Base-by-base conservation (phyloP, 306 rosid species). In the Luffa acutangula region DNA sequence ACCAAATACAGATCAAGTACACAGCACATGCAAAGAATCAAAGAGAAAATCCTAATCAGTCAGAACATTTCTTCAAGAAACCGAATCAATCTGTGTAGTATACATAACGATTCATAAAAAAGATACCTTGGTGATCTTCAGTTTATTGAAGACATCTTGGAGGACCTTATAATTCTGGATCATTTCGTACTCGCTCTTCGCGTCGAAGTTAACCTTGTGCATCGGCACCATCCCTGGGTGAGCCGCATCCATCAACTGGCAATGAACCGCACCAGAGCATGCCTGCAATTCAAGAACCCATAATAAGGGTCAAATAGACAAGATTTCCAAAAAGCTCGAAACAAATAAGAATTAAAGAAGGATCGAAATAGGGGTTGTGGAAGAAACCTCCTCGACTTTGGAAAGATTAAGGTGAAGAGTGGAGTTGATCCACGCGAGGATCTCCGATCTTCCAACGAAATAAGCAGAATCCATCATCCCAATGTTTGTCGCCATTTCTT, bases 81-180 rank as follows among this genome's bases (percentile, higher is more conserved):
- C 5, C 33, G 43, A 15, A 48, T 52, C 21, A 33, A 46, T 31
- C 58, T 48, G 17, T 9, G 18, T n/a, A 69, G 53, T 6, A 63
- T 0, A 3, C 37, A 65, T 7, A 65, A 36, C 0, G 31, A 25
- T 25, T 25, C 1, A 25, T 9, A 21, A 49, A 6, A 13, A 14
- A 37, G 5, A 72, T 70, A 95, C 99, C 97, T 93, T 93, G 25
- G 97, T 93, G 82, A 95, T 90, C 75, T 95, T 95, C 78, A 91
- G 95, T 89, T 95, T 95, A 82, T 89, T 95, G 78, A 96, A 93
- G 4, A 93, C 97, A 57, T 96, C 98, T 81, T 96, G 97, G 81
- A 96, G 99, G 10, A 96, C 96, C 92, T 96, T 96, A 82, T 93
- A 96, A 58, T 96, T 96, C 91, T 96, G 98, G 65, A 96, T 96